Evolutionary conservation across 257 asterid genomes (phyloP).

Genomic region (Solanum arcanum): DNA sequence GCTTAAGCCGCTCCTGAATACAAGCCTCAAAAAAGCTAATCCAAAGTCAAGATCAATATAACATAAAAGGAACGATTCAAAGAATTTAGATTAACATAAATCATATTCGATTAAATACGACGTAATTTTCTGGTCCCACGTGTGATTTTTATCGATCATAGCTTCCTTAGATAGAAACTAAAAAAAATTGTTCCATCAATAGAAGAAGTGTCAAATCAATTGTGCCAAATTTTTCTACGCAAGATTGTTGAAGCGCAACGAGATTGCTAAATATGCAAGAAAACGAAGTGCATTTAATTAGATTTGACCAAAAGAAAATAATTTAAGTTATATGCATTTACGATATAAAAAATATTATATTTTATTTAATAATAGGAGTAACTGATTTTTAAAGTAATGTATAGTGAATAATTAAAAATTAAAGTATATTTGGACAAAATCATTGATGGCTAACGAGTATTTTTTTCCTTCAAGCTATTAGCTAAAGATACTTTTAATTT

Average conservation of each 20-base stretch:
- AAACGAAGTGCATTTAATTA: neutral
- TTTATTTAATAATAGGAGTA: neutral
- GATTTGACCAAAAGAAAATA: neutral
- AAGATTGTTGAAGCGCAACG: neutral
- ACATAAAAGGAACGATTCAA: neutral
- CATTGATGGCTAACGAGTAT: no score
- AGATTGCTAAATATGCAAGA: neutral
- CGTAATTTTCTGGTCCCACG: neutral
- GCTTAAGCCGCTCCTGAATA: rapidly evolving
- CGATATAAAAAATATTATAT: neutral
- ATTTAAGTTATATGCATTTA: neutral
- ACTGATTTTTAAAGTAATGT: neutral
- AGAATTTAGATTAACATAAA: neutral
- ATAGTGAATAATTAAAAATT: neutral
- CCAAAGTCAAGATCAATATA: neutral
- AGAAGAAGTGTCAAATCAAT: neutral
- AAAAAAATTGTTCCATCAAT: neutral
- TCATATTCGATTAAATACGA: neutral
- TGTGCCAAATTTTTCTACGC: neutral
- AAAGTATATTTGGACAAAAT: no score
- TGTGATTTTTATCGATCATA: neutral
- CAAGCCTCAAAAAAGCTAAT: neutral
- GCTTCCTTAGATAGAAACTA: neutral
- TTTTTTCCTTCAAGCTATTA: no score
- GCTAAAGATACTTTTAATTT: no score